Base-by-base conservation (phyloP, 2,329 filamentous ascomycete genomes). In the Volutella citrinella region DNA sequence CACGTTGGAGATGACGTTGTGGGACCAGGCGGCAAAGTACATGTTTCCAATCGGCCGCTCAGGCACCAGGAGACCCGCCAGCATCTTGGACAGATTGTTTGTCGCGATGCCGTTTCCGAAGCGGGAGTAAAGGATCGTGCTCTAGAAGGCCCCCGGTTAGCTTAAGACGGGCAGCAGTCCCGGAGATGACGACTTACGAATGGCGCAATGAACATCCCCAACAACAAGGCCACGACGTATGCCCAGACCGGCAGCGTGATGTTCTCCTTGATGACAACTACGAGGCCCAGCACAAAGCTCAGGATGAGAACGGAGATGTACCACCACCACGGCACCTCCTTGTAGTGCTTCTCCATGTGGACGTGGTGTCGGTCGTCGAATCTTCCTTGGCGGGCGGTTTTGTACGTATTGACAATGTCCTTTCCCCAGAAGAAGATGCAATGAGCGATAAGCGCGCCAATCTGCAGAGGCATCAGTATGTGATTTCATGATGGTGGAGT, bases 1-100 rank as follows among this genome's bases (percentile, higher is more conserved):
- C 0, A 64, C 57, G 30, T 73, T 73, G 4, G 36, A 10, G 30
- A 79, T 76, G 30, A 78, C 70, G 22, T 70, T 74, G 54, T 79
- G 75, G 2, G 73, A 78, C 73, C 73, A 78, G 10, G 68, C 68
- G 7, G 74, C 69, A 48, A 77, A 77, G 51, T 76, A 77, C 69
- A 77, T 73, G 52, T 77, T 77, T 4, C 70, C 73, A 5, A 77
- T 45, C 1, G 73, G 73, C 2, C 67, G 65, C 3, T 64, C 68
- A 3, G 73, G 73, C 4, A 76, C 43, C 37, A 72, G 55, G 4
- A 75, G 57, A 31, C 74, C 74, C 1, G 66, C 74, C 29, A 78
- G 38, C 72, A 77, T 74, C 43, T 77, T 76, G 14, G 72, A 77
- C 23, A 79, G 38, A 36, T 78, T 75, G 48, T 78, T 78, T 4